phyloP scores from a whole-genome alignment of 345 rosid species.

The Populus simonii region DNA sequence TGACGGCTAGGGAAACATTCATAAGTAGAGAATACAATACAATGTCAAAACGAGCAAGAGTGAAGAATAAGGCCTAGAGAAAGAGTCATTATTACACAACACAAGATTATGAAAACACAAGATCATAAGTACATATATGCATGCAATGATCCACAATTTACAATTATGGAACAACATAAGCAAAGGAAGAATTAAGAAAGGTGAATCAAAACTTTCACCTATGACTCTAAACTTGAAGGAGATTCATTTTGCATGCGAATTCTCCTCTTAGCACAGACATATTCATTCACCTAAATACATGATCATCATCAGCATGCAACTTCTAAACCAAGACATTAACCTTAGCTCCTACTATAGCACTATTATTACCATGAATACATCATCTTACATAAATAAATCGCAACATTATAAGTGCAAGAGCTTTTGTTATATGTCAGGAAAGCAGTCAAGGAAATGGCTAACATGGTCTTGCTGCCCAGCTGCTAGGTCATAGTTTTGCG shows the following conservation, averaged over 20 bases:
- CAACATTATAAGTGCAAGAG: background rate
- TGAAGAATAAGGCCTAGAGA: background rate
- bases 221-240: background rate
- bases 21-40: background rate
- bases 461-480: conserved; percentile 24
- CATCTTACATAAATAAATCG: background rate
- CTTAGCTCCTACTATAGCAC: background rate
- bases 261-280: background rate
- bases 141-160: conserved; percentile 13
- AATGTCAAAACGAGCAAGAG: background rate
- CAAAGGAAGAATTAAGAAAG: background rate
- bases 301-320: background rate
- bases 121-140: conserved; percentile 9
- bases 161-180: conserved; percentile 10
- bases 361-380: background rate
- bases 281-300: background rate
- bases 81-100: background rate
- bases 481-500: conserved; percentile 37
- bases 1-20: conserved; percentile 1
- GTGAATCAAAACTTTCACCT: conserved; percentile 33
- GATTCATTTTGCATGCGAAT: background rate
- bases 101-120: background rate
- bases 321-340: background rate
- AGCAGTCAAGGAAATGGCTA: conserved; percentile 58
- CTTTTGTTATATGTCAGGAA: conserved; percentile 49